Percentiles rank a stretch among this genome's conserved stretches.
Evolutionary conservation across 2,329 filamentous ascomycete species (phyloP).

Genomic region (Fusarium compactum): DNA sequence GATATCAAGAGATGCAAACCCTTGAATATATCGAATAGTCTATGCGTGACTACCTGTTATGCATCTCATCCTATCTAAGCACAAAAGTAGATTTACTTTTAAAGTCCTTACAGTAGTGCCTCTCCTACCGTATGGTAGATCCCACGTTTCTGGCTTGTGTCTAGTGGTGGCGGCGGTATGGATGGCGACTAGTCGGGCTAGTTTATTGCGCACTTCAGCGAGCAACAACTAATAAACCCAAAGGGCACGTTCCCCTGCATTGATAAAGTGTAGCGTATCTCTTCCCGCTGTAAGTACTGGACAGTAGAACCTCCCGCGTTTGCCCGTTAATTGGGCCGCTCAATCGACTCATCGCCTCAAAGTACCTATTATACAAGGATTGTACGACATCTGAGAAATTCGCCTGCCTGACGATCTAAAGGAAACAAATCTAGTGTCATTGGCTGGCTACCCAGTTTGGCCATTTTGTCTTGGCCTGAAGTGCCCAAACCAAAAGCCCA

Average conservation of each 20-base stretch:
- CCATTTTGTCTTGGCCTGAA: conserved; percentile 37
- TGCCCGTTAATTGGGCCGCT: conserved; percentile 36
- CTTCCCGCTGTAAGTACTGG: background rate
- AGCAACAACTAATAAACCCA: background rate
- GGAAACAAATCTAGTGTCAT: conserved; percentile 44
- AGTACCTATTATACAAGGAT: conserved; percentile 28
- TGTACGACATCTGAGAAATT: conserved; percentile 44
- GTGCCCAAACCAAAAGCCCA: conserved; percentile 3
- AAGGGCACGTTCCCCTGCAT: conserved; percentile 30
- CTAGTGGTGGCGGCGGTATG: conserved; percentile 13
- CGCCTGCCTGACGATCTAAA: conserved; percentile 45
- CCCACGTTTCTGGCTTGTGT: conserved; percentile 12
- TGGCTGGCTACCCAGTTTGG: conserved; percentile 44
- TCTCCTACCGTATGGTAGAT: conserved; percentile 2
- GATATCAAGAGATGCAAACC: background rate
- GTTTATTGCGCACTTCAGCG: conserved; percentile 18
- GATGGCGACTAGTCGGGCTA: background rate
- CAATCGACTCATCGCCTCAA: conserved; percentile 29
- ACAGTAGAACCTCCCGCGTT: conserved; percentile 19
- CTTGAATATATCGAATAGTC: background rate
- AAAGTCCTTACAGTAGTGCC: conserved; percentile 9
- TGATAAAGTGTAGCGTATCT: conserved; percentile 1
- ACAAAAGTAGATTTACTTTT: background rate
- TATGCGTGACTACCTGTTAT: background rate
- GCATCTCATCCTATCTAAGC: conserved; percentile 11